Percentiles rank a stretch among this genome's conserved stretches.
phyloP scores from a whole-genome alignment of 345 rosid species.

The Limnanthes douglasii region DNA sequence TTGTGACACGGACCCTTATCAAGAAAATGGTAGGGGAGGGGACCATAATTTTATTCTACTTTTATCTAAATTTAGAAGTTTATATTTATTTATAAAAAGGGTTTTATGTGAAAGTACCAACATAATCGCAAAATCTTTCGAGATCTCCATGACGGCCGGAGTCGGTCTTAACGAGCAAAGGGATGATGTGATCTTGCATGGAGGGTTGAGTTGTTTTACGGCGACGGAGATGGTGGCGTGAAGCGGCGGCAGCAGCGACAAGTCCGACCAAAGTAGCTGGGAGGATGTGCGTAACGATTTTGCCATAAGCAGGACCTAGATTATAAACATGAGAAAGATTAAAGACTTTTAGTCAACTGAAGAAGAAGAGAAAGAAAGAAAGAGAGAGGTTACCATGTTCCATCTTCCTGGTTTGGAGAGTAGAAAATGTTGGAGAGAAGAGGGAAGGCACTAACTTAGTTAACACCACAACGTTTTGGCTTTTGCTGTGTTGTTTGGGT shows the following conservation, averaged over 20 bases:
- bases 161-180: conserved; percentile 24
- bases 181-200: conserved; percentile 16
- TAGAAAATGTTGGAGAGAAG: no score
- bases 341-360: no score
- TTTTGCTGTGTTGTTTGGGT: no score
- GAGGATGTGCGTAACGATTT: conserved; percentile 2
- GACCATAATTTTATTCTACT: neutral
- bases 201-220: conserved; percentile 1
- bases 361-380: no score
- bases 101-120: conserved; percentile 25
- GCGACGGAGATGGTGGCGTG: conserved; percentile 6
- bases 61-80: neutral
- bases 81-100: neutral
- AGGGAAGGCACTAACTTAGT: no score
- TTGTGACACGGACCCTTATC: neutral
- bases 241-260: conserved; percentile 7
- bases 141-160: conserved; percentile 45
- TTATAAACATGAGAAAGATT: no score
- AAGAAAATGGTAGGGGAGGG: neutral
- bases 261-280: conserved; percentile 14
- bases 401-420: no score
- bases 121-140: conserved; percentile 68
- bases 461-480: no score
- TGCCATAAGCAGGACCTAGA: no score
- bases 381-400: no score